phyloP scores from a whole-genome alignment of 495 filamentous ascomycete genomes.

The Daldinia vernicosa region DNA sequence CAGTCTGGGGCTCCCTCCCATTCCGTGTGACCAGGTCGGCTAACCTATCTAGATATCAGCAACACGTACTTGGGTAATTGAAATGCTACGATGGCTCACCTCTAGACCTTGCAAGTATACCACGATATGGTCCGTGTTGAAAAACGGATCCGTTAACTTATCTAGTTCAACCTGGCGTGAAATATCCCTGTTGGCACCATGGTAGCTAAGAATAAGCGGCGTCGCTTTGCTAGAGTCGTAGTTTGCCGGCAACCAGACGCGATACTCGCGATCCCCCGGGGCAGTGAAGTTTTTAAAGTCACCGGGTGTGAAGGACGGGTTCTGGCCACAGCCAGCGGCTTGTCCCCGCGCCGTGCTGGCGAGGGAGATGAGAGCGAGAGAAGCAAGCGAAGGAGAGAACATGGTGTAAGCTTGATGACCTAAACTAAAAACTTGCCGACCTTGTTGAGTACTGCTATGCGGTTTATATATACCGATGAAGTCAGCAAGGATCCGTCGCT shows the following conservation, averaged over 20 bases:
- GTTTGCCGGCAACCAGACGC: conserved; percentile 51
- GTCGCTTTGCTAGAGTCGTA: conserved; percentile 47
- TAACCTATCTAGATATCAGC: conserved; percentile 47
- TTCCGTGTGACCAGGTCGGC: conserved; percentile 41
- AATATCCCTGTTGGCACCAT: conserved; percentile 52
- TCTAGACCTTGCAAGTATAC: conserved; percentile 60
- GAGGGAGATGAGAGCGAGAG: conserved; percentile 11
- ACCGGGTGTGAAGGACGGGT: conserved; percentile 18
- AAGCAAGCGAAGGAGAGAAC: conserved; percentile 17
- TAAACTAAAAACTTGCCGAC: neutral
- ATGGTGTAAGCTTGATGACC: conserved; percentile 7
- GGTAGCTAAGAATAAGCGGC: conserved; percentile 58
- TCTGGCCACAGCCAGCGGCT: conserved; percentile 19
- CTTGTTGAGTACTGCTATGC: neutral
- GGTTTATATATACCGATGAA: neutral
- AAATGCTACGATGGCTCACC: conserved; percentile 39
- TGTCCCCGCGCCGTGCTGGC: conserved; percentile 14
- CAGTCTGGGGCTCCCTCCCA: conserved; percentile 47
- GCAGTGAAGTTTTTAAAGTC: conserved; percentile 32
- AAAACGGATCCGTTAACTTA: conserved; percentile 54
- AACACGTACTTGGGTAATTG: conserved; percentile 47
- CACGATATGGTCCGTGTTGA: conserved; percentile 58
- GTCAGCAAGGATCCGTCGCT: neutral
- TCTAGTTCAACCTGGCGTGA: conserved; percentile 51
- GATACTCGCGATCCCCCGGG: conserved; percentile 48